Evolutionary conservation across 164 flowering plant genomes (phyloP), one percentile per base, ranked within the genome.

Genomic region (Magnolia changhungtana): DNA sequence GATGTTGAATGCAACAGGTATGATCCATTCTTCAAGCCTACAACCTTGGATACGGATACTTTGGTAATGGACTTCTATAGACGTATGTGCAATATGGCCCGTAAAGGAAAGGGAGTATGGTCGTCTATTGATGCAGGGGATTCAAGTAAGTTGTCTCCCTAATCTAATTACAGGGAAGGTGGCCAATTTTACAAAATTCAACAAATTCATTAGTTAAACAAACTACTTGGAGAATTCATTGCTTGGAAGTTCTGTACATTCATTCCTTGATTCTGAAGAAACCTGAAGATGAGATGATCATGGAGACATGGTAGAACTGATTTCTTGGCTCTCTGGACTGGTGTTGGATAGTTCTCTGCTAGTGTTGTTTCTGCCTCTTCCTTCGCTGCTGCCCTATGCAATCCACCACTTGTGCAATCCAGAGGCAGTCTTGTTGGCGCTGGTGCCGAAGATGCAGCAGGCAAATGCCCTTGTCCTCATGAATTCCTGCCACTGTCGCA

Each of bases 1-100:
- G 63, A 23, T 77, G 84, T 78, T 89, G 80, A 86, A 74, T 80
- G 50, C 68, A 73, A 67, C 80, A 72, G 63, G n/a, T 8, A 14
- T 9, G 10, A 52, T 8, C 16, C 16, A 52, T 61, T 67, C 14
- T 8, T 64, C 37, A 67, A 66, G 23, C 7, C 8, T 27, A 18
- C 73, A 8, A 24, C 69, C 65, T 72, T 69, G 37, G 37, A 10
- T 6, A 63, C 20, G 7, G 24, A 21, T 21, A 7, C 24, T 63
- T 63, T 19, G 24, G 24, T 21, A 19, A 63, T 19, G n/a, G 24
- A 18, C 18, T n/a, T 19, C 67, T 16, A 7, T 8, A 52, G 59
- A 19, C 31, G 2, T 29, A 29, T 29, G 31, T 29, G 31, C 31
- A 29, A 29, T 29, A 29, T 29, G 31, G 31, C 31, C 31, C 2